Conservation (phyloP, 176 grass and related monocot species). For the Melocanna baccifera region DNA sequence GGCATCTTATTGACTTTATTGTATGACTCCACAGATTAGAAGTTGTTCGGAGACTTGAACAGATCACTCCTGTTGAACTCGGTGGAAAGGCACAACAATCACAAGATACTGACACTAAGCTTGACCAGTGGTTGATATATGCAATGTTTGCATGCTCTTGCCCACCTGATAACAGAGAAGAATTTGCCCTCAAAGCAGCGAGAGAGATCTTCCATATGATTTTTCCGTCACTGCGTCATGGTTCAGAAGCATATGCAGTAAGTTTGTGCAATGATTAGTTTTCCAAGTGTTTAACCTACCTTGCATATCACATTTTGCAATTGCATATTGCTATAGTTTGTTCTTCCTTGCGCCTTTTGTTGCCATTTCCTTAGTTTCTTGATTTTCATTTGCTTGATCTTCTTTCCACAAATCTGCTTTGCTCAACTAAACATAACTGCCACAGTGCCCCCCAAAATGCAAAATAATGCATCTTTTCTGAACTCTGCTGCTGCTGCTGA, state of each 20-base stretch:
- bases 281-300: slow-evolving; percentile 25
- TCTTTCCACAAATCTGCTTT: not conserved
- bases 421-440: not conserved
- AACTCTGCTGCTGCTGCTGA: not conserved
- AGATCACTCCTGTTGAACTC: slow-evolving; percentile 82
- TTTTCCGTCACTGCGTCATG: slow-evolving; percentile 87
- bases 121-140: slow-evolving; percentile 97
- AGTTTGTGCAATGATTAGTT: slow-evolving; percentile 38
- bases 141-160: slow-evolving; percentile 95
- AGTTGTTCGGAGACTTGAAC: slow-evolving; percentile 79
- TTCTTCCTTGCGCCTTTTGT: not conserved
- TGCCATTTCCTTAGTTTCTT: not conserved
- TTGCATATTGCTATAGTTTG: not conserved
- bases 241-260: slow-evolving; percentile 92
- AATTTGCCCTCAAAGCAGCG: slow-evolving; percentile 48
- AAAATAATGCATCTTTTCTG: not conserved
- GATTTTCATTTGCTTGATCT: not conserved
- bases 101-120: slow-evolving; percentile 81
- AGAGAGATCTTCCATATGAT: slow-evolving; percentile 96
- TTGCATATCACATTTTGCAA: not conserved
- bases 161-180: slow-evolving; percentile 70
- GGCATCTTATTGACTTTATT: slow-evolving; percentile 25
- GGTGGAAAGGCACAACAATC: slow-evolving; percentile 87
- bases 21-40: slow-evolving; percentile 57
- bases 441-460: not conserved